Evolutionary conservation across 225 moss, liverwort and hornwort species (phyloP).

Genomic region (Bryum argenteum): DNA sequence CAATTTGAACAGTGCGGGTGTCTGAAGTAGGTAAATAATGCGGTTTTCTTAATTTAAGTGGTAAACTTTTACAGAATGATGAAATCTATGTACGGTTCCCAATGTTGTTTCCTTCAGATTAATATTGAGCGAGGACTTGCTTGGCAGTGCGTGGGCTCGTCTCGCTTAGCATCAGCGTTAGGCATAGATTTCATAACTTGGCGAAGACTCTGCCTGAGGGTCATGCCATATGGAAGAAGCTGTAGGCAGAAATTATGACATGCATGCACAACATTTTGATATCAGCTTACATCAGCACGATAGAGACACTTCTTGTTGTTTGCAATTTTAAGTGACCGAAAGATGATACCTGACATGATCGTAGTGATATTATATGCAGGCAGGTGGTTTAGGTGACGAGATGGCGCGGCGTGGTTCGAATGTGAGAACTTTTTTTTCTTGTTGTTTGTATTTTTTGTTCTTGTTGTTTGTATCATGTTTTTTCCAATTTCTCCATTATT

Average conservation of each 20-base stretch:
- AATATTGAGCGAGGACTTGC: neutral
- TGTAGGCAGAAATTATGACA: conserved; percentile 19
- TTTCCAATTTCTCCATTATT: neutral
- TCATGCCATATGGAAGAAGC: conserved; percentile 11
- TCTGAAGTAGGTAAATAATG: neutral
- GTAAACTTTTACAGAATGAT: neutral
- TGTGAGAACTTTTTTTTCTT: conserved; percentile 31
- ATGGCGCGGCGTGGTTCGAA: conserved; percentile 56
- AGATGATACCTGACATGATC: conserved; percentile 29
- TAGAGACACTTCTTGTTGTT: conserved; percentile 16
- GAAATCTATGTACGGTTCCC: neutral
- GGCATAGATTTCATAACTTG: neutral
- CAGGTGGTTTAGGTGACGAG: conserved; percentile 34
- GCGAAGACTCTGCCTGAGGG: conserved; percentile 9
- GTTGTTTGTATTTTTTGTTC: conserved; percentile 11
- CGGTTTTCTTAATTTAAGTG: neutral
- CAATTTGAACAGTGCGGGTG: neutral
- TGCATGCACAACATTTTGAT: conserved; percentile 22
- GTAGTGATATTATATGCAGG: conserved; percentile 41
- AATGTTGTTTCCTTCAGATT: neutral
- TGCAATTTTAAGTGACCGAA: conserved; percentile 15
- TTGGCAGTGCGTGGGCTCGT: conserved; percentile 13
- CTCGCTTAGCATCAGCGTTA: neutral
- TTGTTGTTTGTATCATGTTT: conserved; percentile 15
- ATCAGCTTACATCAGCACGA: conserved; percentile 9